Percentiles rank a stretch among this genome's conserved stretches.
Evolutionary conservation across 306 rosid species (phyloP).

Genomic region (Inga leiocalycina): DNA sequence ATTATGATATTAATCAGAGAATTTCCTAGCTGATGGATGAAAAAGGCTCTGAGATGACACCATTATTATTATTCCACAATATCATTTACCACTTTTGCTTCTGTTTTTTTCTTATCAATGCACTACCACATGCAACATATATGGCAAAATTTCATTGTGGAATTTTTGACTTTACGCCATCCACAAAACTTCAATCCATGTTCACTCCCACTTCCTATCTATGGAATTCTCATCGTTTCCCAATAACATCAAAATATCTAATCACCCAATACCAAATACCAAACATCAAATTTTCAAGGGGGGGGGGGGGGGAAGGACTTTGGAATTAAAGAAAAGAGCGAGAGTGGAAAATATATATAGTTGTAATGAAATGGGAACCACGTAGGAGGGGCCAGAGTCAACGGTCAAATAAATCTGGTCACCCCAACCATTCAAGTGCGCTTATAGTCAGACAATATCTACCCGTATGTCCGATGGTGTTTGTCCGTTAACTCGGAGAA

Average conservation of each 20-base stretch:
- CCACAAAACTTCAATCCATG: constrained; percentile 45
- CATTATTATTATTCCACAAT: constrained; percentile 37
- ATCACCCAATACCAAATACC: constrained; percentile 34
- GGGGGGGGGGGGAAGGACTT: background rate
- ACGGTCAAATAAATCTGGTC: constrained; percentile 37
- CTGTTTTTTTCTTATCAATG: background rate
- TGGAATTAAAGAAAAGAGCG: background rate
- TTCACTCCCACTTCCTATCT: constrained; percentile 56
- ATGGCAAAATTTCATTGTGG: constrained; percentile 37
- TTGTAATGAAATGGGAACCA: background rate
- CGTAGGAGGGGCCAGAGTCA: constrained; percentile 28
- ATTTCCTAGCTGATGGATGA: constrained; percentile 40
- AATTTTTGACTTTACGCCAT: constrained; percentile 45
- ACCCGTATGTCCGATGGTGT: constrained; percentile 20
- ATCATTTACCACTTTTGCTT: background rate
- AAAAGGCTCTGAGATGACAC: constrained; percentile 60
- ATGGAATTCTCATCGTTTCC: constrained; percentile 52
- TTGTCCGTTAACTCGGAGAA: constrained; percentile 37
- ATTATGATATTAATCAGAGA: constrained; percentile 41
- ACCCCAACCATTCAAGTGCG: constrained; percentile 39
- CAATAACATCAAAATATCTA: constrained; percentile 50
- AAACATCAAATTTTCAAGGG: background rate
- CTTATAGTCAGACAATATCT: constrained; percentile 37
- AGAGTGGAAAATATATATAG: background rate
- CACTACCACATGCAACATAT: constrained; percentile 31